Conservation (phyloP, 2,329 filamentous ascomycete species). For the Fusarium udum region DNA sequence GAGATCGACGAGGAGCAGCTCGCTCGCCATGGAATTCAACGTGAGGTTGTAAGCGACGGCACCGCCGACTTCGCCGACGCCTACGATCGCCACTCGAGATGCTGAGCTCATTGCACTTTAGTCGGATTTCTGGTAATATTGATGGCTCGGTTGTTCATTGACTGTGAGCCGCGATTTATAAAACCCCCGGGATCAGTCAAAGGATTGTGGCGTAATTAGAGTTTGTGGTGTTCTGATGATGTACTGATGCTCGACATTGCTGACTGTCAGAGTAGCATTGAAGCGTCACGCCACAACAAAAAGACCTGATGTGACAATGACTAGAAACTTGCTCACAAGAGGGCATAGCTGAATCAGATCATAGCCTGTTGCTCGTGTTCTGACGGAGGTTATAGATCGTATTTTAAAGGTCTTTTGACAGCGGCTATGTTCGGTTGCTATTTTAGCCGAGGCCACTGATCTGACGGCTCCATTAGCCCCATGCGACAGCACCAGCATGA, state of each 20-base stretch:
- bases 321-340: neutral
- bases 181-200: too few relatives aligned
- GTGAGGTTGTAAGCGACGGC: conserved; percentile 62
- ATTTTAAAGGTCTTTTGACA: neutral
- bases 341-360: neutral
- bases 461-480: neutral
- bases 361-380: neutral
- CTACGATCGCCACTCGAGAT: conserved; percentile 56
- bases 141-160: neutral
- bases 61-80: conserved; percentile 60
- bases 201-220: neutral
- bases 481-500: neutral
- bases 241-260: neutral
- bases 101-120: neutral
- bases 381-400: neutral
- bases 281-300: neutral
- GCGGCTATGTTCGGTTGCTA: neutral
- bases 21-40: conserved; percentile 58
- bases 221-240: neutral
- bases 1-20: conserved; percentile 64
- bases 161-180: neutral
- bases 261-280: neutral
- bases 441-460: neutral
- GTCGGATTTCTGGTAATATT: too few relatives aligned
- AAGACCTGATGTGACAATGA: neutral